Percentiles rank a stretch among this genome's conserved stretches.
phyloP scores from a whole-genome alignment of 805 yeast genomes.

The Priceomyces melissophilus region DNA sequence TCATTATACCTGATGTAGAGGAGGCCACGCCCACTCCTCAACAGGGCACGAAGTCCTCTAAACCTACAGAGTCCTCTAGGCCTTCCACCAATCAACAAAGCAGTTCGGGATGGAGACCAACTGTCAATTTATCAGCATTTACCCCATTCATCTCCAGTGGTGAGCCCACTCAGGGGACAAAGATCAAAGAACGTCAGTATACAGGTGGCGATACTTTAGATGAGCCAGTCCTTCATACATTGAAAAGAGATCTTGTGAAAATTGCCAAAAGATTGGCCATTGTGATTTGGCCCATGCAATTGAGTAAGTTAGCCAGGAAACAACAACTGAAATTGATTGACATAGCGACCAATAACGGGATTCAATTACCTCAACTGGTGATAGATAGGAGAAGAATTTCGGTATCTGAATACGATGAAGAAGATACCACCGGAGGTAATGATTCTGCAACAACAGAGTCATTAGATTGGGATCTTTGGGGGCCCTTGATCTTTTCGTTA shows the following conservation, averaged over 20 bases:
- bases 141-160: slow-evolving; percentile 25
- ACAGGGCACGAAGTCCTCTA: not conserved
- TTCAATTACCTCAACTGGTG: slow-evolving; percentile 33
- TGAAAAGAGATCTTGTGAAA: slow-evolving; percentile 37
- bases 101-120: slow-evolving; percentile 16
- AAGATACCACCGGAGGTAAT: slow-evolving; percentile 25
- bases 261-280: slow-evolving; percentile 34
- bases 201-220: slow-evolving; percentile 71
- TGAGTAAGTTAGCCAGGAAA: slow-evolving; percentile 30
- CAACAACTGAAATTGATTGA: slow-evolving; percentile 33
- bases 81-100: slow-evolving; percentile 1
- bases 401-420: slow-evolving; percentile 29
- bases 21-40: slow-evolving; percentile 4
- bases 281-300: slow-evolving; percentile 45
- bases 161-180: slow-evolving; percentile 18
- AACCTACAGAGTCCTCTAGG: not conserved
- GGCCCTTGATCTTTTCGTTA: slow-evolving; percentile 63
- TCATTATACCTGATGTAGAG: slow-evolving; percentile 38
- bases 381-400: slow-evolving; percentile 22
- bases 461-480: slow-evolving; percentile 67
- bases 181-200: slow-evolving; percentile 47
- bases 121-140: slow-evolving; percentile 34
- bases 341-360: slow-evolving; percentile 34
- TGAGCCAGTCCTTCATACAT: slow-evolving; percentile 61
- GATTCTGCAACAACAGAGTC: slow-evolving; percentile 12